Evolutionary conservation across 805 yeast species (phyloP), one percentile per base, ranked within the genome.

Genomic region (Ogataea degrootiae): DNA sequence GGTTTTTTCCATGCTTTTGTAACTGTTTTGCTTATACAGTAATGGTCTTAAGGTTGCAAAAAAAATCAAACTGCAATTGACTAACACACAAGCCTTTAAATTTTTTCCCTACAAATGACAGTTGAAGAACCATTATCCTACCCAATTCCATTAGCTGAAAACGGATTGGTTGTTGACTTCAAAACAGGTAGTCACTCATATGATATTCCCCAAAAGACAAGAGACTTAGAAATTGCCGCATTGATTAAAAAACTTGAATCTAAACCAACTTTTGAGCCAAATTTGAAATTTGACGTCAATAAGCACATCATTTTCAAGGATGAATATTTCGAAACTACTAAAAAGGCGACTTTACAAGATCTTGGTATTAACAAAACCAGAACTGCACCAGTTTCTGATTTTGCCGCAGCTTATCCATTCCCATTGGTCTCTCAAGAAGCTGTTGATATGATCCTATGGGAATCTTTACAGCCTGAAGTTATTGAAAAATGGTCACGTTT

Each of bases 401-500:
- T 69, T 47, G 75, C 55, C 7, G 82, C 79, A 17, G 67, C 75
- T 40, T 80, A 73, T 47, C 82, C 85, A 2, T 80, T 80, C 61
- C 82, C 82, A 8, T 61, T 80, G 39, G 74, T 80, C 60, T 75
- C 82, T 1, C 74, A 74, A 40, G 84, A 80, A 54, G 84, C 85
- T 2, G 67, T 79, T 44, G 71, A 72, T 37, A 73, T 80, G 55
- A 72, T 80, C 75, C 70, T 75, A 54, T 71, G 73, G 61, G 84
- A 80, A 57, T 58, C 77, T 22, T 66, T 79, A 54, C 59, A 62
- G 38, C 74, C 74, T 49, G 73, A 73, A 22, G 59, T 66, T 6
- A 68, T 78, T 45, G 48, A 66, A 47, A 64, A 69, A 35, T 70
- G 67, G 55, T 79, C 75, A 15, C 64, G 82, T 44, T 55, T 62